Evolutionary conservation across 2,329 filamentous ascomycete genomes (phyloP).

Genomic region (Beauveria australis): DNA sequence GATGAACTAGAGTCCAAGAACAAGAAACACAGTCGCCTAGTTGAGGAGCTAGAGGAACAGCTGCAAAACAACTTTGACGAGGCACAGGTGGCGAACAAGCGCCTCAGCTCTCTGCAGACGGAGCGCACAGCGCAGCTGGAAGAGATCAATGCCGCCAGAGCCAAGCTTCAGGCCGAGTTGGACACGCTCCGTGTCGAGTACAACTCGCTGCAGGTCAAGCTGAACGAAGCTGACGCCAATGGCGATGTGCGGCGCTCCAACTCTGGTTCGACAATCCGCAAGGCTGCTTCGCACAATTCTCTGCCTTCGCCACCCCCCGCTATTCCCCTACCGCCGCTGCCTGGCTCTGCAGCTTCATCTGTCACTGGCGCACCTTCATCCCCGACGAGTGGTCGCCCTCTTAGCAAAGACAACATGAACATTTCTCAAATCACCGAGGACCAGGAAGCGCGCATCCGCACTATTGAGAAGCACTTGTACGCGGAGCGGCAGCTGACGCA

Average conservation of each 20-base stretch:
- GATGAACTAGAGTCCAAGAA: slow-evolving; percentile 57
- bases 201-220: slow-evolving; percentile 44
- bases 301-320: slow-evolving; percentile 90
- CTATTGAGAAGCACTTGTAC: slow-evolving; percentile 91
- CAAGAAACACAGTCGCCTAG: slow-evolving; percentile 83
- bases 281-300: slow-evolving; percentile 73
- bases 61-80: slow-evolving; percentile 92
- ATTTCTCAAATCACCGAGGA: slow-evolving; percentile 82
- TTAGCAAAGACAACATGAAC: slow-evolving; percentile 64
- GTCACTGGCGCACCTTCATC: slow-evolving; percentile 36
- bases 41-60: slow-evolving; percentile 95
- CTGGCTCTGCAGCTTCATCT: slow-evolving; percentile 48
- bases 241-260: slow-evolving; percentile 49
- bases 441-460: slow-evolving; percentile 87
- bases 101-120: slow-evolving; percentile 71
- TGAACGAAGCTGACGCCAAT: slow-evolving; percentile 40
- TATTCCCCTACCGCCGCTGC: slow-evolving; percentile 90
- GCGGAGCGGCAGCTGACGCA: slow-evolving; percentile 95
- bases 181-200: slow-evolving; percentile 63
- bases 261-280: slow-evolving; percentile 66
- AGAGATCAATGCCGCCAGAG: slow-evolving; percentile 61
- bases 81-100: slow-evolving; percentile 75
- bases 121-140: slow-evolving; percentile 70
- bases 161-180: slow-evolving; percentile 58
- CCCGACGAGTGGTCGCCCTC: slow-evolving; percentile 56